Evolutionary conservation across 2,329 filamentous ascomycete species (phyloP).

Genomic region (Colletotrichum chlorophyti): DNA sequence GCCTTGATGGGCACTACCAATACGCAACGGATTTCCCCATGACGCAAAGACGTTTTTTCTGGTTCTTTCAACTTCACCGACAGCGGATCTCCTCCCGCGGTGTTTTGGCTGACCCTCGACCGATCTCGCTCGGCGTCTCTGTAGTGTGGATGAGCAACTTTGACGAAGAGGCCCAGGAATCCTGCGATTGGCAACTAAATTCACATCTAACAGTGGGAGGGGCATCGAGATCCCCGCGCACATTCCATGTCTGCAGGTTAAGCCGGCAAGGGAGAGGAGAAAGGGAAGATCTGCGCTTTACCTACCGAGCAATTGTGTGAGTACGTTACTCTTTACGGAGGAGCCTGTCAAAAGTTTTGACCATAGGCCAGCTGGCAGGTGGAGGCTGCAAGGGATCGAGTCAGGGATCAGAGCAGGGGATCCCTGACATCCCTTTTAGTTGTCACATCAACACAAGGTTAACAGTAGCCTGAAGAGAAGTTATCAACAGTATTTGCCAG

Average conservation of each 20-base stretch:
- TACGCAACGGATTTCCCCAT: not conserved
- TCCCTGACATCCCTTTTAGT: too few species aligned
- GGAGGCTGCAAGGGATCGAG: too few species aligned
- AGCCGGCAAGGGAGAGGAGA: constrained; percentile 10
- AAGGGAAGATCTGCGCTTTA: constrained; percentile 16
- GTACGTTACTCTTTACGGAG: too few species aligned
- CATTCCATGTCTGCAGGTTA: constrained; percentile 6
- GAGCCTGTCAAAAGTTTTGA: too few species aligned
- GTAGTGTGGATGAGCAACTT: not conserved
- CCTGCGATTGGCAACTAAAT: not conserved
- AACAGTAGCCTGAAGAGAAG: too few species aligned
- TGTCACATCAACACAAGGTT: too few species aligned
- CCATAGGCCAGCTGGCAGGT: too few species aligned
- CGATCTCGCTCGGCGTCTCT: not conserved
- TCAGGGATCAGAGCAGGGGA: too few species aligned
- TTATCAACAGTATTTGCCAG: too few species aligned
- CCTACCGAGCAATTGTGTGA: not conserved
- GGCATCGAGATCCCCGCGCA: not conserved
- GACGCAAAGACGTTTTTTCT: too few species aligned
- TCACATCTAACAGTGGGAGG: not conserved
- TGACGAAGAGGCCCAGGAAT: not conserved
- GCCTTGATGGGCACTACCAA: too few species aligned
- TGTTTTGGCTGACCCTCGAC: not conserved
- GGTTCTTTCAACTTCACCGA: too few species aligned
- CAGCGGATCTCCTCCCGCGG: not conserved